Evolutionary conservation across 2,329 filamentous ascomycete species (phyloP), one percentile per base, ranked within the genome.

Genomic region (Pseudogymnoascus sp.): DNA sequence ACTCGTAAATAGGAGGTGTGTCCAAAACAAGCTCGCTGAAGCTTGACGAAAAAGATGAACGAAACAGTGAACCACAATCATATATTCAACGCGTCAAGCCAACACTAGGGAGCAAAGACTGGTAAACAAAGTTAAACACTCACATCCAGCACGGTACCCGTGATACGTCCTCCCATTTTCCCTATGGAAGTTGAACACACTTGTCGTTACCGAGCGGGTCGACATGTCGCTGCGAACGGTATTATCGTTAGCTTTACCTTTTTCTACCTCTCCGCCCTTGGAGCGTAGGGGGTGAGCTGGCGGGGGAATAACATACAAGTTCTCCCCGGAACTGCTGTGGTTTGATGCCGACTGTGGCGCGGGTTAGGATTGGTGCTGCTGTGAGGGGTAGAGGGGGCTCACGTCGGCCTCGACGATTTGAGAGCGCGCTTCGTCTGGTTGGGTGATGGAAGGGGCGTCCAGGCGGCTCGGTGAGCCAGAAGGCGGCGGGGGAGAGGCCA

Each of bases 131-230:
- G 4, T 30, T 50, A 30, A 50, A 50, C n/a, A 50, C 35, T 60
- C 43, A 65, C 60, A 60, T 43, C 66, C 66, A 16, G 66, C 65
- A 60, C 65, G 66, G 58, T 66, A 70, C 12, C 65, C 64, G 63
- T 70, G 67, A 62, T 70, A 70, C 35, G 67, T 70, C 34, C 68
- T 62, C 16, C 68, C 68, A 60, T 70, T 69, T 37, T 70, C 68
- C 58, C 65, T 65, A 18, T 66, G 61, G 54, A 64, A 70, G 20
- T 61, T 60, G 34, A 63, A 69, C 5, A 66, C 62, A 39, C 59
- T 63, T 20, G 58, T 47, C 12, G 61, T 62, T 35, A 66, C 38
- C 7, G 64, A 67, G 6, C 61, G 41, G 4, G 63, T 62, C 37
- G 64, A 66, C 25, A 50, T 9, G 14, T 50, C 43, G 43, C 43